These are phyloP conservation scores for Ilex aquifolium DNA, from an alignment of 257 asterid genomes.

Conservation along the genomic window DNA sequence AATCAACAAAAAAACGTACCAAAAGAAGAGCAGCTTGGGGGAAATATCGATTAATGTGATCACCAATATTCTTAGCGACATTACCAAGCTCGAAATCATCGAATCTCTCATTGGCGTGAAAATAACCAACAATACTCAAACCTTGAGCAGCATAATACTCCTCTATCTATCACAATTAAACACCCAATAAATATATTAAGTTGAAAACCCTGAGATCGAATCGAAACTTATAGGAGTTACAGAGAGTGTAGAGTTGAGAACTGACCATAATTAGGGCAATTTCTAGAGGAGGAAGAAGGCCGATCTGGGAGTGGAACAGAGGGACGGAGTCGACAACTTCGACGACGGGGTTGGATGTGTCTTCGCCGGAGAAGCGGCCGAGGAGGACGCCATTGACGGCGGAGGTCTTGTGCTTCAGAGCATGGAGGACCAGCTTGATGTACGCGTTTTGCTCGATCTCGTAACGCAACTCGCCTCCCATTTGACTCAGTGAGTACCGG, in stretches of 20 bases:
- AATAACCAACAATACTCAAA: constrained; percentile 79
- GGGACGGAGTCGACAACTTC: constrained; percentile 88
- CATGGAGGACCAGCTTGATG: constrained; percentile 86
- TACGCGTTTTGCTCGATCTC: constrained; percentile 89
- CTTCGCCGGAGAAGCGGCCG: constrained; percentile 53
- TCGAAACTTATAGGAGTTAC: no score
- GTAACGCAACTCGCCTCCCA: constrained; percentile 72
- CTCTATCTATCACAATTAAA: constrained; percentile 52
- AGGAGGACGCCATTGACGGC: constrained; percentile 89
- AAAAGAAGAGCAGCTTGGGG: constrained; percentile 88
- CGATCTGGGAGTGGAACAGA: constrained; percentile 93
- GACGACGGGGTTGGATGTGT: constrained; percentile 15
- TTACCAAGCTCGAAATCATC: constrained; percentile 69
- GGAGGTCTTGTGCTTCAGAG: constrained; percentile 74
- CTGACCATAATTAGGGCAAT: constrained; percentile 83
- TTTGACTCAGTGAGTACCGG: constrained; percentile 28
- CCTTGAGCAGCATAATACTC: constrained; percentile 76
- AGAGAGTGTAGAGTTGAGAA: not conserved
- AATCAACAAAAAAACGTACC: constrained; percentile 35
- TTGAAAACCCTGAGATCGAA: not conserved
- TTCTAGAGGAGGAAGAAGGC: constrained; percentile 86
- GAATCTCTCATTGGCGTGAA: constrained; percentile 87
- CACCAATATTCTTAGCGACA: constrained; percentile 88
- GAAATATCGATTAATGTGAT: constrained; percentile 73
- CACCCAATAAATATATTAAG: not conserved